A percentile compares a stretch with the other conserved stretches of the same genome.
These are phyloP conservation scores for Monosporozyma aquatica DNA, from an alignment of 805 yeast species.

Conservation along the genomic window DNA sequence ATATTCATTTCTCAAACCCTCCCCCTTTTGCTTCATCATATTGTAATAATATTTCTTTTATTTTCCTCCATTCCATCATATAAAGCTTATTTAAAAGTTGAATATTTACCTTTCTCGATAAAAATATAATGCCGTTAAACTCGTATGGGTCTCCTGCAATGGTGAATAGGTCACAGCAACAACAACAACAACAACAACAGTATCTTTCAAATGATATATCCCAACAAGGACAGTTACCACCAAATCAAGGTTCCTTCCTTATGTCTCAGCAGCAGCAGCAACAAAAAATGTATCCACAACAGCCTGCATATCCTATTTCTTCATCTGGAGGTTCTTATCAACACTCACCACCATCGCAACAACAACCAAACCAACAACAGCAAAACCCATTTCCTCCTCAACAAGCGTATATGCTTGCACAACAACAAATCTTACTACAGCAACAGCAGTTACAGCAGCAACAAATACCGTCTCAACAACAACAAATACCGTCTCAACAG, in stretches of 20 bases:
- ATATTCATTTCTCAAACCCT: too few species aligned
- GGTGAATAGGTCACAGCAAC: neutral
- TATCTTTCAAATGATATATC: neutral
- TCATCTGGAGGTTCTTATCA: too few species aligned
- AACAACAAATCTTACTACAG: slow-evolving; percentile 1
- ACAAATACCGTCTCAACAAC: neutral
- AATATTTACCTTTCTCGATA: too few species aligned
- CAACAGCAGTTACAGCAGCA: neutral
- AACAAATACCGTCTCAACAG: neutral
- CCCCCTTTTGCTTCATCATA: too few species aligned
- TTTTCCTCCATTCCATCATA: too few species aligned
- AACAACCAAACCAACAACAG: neutral
- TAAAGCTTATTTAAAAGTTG: too few species aligned
- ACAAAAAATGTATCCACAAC: too few species aligned
- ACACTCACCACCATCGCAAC: neutral
- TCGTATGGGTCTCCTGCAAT: neutral
- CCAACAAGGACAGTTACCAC: neutral
- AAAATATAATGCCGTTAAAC: neutral
- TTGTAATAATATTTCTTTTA: too few species aligned
- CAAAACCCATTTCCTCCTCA: neutral
- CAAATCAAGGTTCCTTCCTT: neutral
- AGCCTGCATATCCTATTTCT: too few species aligned
- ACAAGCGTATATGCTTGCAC: neutral
- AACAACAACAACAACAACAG: too few species aligned
- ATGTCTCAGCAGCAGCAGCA: too few species aligned